Evolutionary conservation across 148 eudicot genomes (phyloP), one percentile per base, ranked within the genome.

Genomic region (Salicornia ramosissima): DNA sequence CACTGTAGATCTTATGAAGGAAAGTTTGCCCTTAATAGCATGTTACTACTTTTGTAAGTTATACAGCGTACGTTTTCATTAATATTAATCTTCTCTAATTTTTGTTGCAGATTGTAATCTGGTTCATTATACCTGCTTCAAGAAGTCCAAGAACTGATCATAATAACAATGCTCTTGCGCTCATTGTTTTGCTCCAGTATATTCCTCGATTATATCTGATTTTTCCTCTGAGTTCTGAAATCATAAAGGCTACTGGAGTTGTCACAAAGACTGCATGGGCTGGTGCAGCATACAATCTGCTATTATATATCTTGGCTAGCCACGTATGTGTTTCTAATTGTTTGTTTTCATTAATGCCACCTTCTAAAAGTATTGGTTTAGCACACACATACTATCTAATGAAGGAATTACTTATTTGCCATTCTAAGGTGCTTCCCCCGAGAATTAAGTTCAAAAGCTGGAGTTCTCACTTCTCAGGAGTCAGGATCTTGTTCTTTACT

Each of bases 211-310:
- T 95, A 25, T 95, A 95, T 84, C 72, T 91, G 71, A 91, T 95
- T 71, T 95, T 95, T 76, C 99, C 99, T 3, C 79, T 91, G 75
- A 94, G 99, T 75, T 84, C 93, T 21, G 87, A 94, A 81, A 88
- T 94, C 40, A 78, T 95, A 49, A 89, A 95, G 81, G 96, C 97
- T 30, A 95, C 87, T 19, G 97, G 99, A 77, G 84, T 95, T 67
- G 97, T 95, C 81, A 91, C 99, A 60, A 95, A 91, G 80, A 95
- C 97, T 67, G 97, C 97, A 33, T 91, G 99, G 99, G 99, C 99
- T 5, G 99, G 99, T 68, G 97, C 97, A 29, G 97, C 91, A 67
- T 95, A 91, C 80, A 94, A 94, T 82, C 83, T 95, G 60, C 74
- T 91, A 26, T 64, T 94, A 71, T 94, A 91, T 70, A 91, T 94